A percentile compares a stretch with the other conserved stretches of the same genome.
Conservation (phyloP, 83 land plant species). For the Diphasiastrum complanatum region DNA sequence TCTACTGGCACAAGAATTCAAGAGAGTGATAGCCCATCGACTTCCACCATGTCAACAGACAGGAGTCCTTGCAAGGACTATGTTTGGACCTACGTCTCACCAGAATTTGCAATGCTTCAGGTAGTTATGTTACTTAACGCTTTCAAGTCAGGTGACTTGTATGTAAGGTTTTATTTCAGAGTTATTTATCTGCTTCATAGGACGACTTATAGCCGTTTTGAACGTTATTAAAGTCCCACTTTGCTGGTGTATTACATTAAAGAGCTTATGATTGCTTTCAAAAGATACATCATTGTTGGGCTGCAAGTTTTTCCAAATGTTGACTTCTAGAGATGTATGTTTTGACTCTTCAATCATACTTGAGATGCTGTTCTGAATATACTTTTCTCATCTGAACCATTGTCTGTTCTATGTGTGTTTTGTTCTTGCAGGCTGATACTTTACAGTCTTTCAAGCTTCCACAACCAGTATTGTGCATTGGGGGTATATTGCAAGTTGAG, state of each 20-base stretch:
- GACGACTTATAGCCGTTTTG: not conserved
- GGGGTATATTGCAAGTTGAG: slow-evolving; percentile 77
- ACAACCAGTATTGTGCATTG: slow-evolving; percentile 74
- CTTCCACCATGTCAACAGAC: too few species aligned
- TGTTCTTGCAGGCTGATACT: slow-evolving; percentile 48
- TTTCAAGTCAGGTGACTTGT: not conserved
- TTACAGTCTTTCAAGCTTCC: slow-evolving; percentile 79
- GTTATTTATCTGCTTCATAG: not conserved
- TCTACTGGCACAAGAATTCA: too few species aligned
- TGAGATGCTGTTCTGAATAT: not conserved
- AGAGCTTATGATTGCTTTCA: too few species aligned
- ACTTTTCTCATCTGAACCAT: not conserved
- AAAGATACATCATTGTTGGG: too few species aligned
- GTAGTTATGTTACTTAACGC: slow-evolving; percentile 20
- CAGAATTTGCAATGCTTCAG: slow-evolving; percentile 75
- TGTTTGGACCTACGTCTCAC: slow-evolving; percentile 79
- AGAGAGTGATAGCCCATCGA: too few species aligned
- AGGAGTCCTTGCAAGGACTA: too few species aligned
- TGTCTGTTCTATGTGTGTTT: too few species aligned
- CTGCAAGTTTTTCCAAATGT: too few species aligned
- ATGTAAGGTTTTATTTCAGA: not conserved
- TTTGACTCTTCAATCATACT: not conserved
- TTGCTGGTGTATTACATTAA: too few species aligned
- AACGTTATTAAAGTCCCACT: not conserved
- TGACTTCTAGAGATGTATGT: too few species aligned